Base-by-base conservation (phyloP, 768 basidiomycete species). In the Trametes cinnabarina region DNA sequence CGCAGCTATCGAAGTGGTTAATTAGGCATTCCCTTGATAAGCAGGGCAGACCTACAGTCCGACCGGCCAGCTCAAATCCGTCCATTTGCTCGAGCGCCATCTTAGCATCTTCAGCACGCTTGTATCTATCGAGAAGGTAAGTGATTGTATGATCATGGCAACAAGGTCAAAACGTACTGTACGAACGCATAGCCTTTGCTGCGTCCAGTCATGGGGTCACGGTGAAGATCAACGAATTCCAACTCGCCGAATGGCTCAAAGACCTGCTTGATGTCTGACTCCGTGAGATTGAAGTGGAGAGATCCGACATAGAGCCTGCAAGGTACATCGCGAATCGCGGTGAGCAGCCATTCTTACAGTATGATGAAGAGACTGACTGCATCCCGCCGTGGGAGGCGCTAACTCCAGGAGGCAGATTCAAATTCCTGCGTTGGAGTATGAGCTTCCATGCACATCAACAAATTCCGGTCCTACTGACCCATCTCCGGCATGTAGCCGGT, bases 31-130 rank as follows among this genome's bases (percentile, higher is more conserved):
- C 17, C 60, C 37, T 37, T 39, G 42, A n/a, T 25, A 9, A 47
- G 51, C 17, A 59, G 34, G 10, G n/a, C 3, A 4, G 8, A 74
- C 85, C 63, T 69, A 94, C 94, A 59, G 89, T 90, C 57, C 97
- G 86, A 39, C 97, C 97, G 51, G 97, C 97, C 56, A 99, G 82
- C 67, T 97, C 94, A 69, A 99, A 99, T 26, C 93, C 93, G 78
- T 98, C 95, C 97, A 99, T 99, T 66, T 98, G 93, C 68, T 97
- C 94, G 42, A 99, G 74, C 23, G 97, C 97, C 87, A 95, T 95
- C 71, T 90, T 89, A 23, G 97, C 96, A 70, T 98, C 92, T 70
- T 94, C 90, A n/a, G 84, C 77, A 50, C 92, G 81, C 69, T 92
- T 92, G 72, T 94, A 95, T 72, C 92, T 94, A 56, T 25, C 26